Percentiles rank a stretch among this genome's conserved stretches.
These are phyloP conservation scores for Sonneratia alba DNA, from an alignment of 345 rosid genomes.

Conservation along the genomic window DNA sequence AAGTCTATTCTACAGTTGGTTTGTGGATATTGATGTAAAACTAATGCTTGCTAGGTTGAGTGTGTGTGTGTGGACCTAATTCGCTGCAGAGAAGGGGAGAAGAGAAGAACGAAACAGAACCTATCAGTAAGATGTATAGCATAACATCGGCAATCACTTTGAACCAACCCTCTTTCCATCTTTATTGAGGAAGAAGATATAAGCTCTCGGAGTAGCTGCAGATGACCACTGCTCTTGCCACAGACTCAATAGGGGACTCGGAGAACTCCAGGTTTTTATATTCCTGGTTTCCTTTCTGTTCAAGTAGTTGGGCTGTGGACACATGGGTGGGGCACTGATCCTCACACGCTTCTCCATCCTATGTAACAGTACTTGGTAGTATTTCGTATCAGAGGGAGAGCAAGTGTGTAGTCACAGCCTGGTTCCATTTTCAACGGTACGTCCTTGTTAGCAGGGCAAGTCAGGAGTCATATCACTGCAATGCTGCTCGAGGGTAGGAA, in stretches of 20 bases:
- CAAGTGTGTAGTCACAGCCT: background rate
- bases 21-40: conserved; percentile 3
- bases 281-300: background rate
- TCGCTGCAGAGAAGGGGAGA: background rate
- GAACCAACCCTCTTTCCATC: background rate
- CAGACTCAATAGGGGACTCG: background rate
- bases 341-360: background rate
- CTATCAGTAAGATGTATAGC: background rate
- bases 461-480: background rate
- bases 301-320: background rate
- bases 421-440: too few relatives aligned
- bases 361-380: background rate
- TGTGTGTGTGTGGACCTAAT: background rate
- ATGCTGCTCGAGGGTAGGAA: background rate
- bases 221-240: background rate
- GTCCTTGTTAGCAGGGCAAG: background rate
- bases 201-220: background rate
- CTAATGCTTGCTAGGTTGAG: background rate
- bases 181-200: background rate
- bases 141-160: background rate
- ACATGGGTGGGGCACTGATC: background rate
- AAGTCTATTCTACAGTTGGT: conserved; percentile 1
- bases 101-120: background rate
- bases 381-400: too few relatives aligned
- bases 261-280: background rate